Evolutionary conservation across 2,329 filamentous ascomycete genomes (phyloP).

Genomic region (Helotiales sp.): DNA sequence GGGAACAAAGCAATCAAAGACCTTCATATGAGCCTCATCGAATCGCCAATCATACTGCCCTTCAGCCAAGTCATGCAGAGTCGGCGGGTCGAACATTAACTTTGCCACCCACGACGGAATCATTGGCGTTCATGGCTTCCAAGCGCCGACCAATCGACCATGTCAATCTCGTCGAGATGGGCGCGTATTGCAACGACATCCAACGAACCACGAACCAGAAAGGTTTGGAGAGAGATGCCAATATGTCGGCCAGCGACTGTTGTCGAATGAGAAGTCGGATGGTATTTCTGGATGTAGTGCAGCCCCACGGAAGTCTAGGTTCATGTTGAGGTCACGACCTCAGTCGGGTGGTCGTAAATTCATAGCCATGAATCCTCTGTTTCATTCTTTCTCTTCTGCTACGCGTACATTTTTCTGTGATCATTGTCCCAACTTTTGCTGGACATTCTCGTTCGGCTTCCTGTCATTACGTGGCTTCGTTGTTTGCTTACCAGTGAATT

Average conservation of each 20-base stretch:
- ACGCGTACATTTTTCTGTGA: conserved; percentile 19
- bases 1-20: conserved; percentile 1
- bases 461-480: conserved; percentile 16
- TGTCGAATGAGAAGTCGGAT: conserved; percentile 28
- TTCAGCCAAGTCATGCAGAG: not conserved
- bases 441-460: conserved; percentile 8
- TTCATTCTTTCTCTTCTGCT: conserved; percentile 25
- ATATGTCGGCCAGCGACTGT: conserved; percentile 25
- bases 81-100: not conserved
- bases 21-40: not conserved
- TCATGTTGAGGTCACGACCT: conserved; percentile 16
- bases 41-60: not conserved
- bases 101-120: conserved; percentile 1
- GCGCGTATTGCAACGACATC: conserved; percentile 32
- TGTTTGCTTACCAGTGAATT: conserved; percentile 12
- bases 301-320: conserved; percentile 11
- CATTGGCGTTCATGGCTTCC: conserved; percentile 10
- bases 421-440: conserved; percentile 21
- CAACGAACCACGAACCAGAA: conserved; percentile 22
- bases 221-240: conserved; percentile 15
- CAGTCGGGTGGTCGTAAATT: conserved; percentile 16
- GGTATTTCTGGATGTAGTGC: conserved; percentile 20
- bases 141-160: conserved; percentile 21
- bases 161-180: conserved; percentile 11
- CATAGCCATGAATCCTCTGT: conserved; percentile 25